A percentile compares a stretch with the other conserved stretches of the same genome.
phyloP scores from a whole-genome alignment of 768 basidiomycete species.

The Scleroderma bovista region DNA sequence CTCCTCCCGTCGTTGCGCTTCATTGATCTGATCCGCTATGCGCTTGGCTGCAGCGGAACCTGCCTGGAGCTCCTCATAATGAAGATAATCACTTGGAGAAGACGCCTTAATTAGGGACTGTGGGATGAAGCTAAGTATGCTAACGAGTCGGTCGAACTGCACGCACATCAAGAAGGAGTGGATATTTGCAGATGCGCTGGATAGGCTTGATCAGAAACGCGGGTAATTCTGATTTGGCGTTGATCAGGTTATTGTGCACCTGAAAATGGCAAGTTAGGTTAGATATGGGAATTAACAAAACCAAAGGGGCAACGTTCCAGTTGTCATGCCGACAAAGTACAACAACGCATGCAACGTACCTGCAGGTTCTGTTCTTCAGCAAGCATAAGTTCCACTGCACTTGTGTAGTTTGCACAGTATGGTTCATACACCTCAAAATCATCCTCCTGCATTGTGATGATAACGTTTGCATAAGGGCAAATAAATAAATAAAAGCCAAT shows the following conservation, averaged over 20 bases:
- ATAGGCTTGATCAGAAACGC: constrained; percentile 98
- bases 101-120: constrained; percentile 76
- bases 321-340: constrained; percentile 21
- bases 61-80: constrained; percentile 74
- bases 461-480: constrained; percentile 15
- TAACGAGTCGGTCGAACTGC: constrained; percentile 9
- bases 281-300: background rate
- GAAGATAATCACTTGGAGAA: constrained; percentile 53
- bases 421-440: constrained; percentile 96
- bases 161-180: constrained; percentile 84
- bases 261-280: constrained; percentile 19
- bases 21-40: constrained; percentile 94
- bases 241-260: constrained; percentile 80
- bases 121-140: constrained; percentile 7
- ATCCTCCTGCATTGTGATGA: no score
- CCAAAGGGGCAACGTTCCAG: constrained; percentile 5
- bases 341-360: constrained; percentile 43
- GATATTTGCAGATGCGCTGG: constrained; percentile 98
- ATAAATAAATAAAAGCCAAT: constrained; percentile 36
- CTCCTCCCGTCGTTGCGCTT: constrained; percentile 86
- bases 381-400: constrained; percentile 79
- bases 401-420: constrained; percentile 93
- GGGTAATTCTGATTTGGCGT: constrained; percentile 86
- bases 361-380: constrained; percentile 80
- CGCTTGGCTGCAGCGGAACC: constrained; percentile 87